A percentile compares a stretch with the other conserved stretches of the same genome.
Conservation (phyloP, 495 filamentous ascomycete species). For the Aspergillus homomorphus region DNA sequence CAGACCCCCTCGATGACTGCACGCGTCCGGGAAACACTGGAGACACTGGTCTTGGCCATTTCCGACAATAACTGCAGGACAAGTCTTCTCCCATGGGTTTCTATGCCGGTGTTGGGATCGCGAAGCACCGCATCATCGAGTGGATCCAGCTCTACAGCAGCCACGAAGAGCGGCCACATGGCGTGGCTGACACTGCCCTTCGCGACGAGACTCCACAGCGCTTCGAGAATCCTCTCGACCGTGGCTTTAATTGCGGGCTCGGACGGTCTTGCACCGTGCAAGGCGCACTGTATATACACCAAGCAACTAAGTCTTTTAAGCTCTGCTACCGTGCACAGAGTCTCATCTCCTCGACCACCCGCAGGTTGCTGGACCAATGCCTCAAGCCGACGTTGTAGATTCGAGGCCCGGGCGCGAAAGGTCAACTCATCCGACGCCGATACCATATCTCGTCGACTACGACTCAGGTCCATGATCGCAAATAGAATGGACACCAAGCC, state of each 20-base stretch:
- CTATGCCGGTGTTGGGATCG: conserved; percentile 3
- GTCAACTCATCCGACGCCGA: neutral
- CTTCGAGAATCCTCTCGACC: conserved; percentile 12
- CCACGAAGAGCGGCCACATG: conserved; percentile 22
- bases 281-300: conserved; percentile 20
- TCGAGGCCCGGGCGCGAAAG: conserved; percentile 8
- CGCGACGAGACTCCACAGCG: conserved; percentile 7
- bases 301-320: conserved; percentile 15
- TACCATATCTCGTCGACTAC: conserved; percentile 2
- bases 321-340: conserved; percentile 12
- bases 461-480: conserved; percentile 17
- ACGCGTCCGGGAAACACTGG: conserved; percentile 18
- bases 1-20: conserved; percentile 20
- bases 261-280: conserved; percentile 16
- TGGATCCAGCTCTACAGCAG: conserved; percentile 22
- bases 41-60: conserved; percentile 17
- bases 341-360: conserved; percentile 3
- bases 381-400: conserved; percentile 1
- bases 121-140: conserved; percentile 12
- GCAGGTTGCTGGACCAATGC: conserved; percentile 2
- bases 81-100: conserved; percentile 9
- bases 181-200: conserved; percentile 5
- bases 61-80: conserved; percentile 9
- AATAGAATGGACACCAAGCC: conserved; percentile 19
- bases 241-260: neutral